Conservation (phyloP, 31 red algal genomes). For the Asparagopsis taxiformis region DNA sequence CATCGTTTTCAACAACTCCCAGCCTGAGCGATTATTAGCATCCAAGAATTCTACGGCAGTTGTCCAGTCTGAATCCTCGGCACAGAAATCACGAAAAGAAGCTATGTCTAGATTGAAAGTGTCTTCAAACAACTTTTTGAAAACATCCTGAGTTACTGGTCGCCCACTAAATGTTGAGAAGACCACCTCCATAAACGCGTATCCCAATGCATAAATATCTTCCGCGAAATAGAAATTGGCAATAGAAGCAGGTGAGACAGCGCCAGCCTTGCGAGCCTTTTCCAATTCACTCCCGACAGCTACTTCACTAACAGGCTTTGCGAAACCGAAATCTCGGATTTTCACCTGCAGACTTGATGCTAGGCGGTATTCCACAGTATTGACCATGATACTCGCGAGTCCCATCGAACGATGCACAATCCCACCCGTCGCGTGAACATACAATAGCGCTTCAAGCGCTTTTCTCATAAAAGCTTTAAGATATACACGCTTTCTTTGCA, state of each 20-base stretch:
- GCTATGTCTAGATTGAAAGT: conserved; percentile 48
- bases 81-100: conserved; percentile 50
- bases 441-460: conserved; percentile 56
- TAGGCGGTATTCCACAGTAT: conserved; percentile 66
- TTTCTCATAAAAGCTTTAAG: conserved; percentile 41
- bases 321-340: conserved; percentile 82
- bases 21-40: conserved; percentile 36
- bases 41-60: conserved; percentile 65
- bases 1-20: conserved; percentile 54
- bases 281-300: conserved; percentile 26
- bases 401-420: conserved; percentile 73
- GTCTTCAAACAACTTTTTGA: conserved; percentile 79
- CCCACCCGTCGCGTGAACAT: conserved; percentile 52
- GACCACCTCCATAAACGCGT: conserved; percentile 62
- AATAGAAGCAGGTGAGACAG: conserved; percentile 52
- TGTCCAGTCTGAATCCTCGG: conserved; percentile 54
- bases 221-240: conserved; percentile 42
- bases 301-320: conserved; percentile 40
- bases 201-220: conserved; percentile 76
- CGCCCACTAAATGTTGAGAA: conserved; percentile 61
- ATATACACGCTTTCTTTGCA: conserved; percentile 33
- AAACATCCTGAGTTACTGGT: conserved; percentile 36
- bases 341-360: conserved; percentile 53
- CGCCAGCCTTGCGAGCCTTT: conserved; percentile 64
- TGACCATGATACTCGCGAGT: conserved; percentile 69